Evolutionary conservation across 495 filamentous ascomycete genomes (phyloP).

Genomic region (Lepidopterella palustris): DNA sequence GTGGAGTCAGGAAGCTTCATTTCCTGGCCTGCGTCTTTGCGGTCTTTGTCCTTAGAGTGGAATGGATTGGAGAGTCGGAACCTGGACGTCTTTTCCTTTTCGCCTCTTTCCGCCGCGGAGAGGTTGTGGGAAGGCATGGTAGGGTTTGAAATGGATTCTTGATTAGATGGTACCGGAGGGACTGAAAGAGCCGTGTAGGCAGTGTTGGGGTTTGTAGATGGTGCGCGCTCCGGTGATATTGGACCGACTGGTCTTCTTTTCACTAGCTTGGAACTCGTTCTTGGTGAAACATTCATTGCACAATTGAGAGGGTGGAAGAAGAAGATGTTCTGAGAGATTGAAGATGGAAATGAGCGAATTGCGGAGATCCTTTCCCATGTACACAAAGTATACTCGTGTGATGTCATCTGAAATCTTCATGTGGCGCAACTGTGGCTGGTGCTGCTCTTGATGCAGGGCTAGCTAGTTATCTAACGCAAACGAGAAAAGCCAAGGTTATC

Average conservation of each 20-base stretch:
- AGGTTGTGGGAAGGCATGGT: slow-evolving; percentile 10
- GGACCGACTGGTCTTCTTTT: slow-evolving; percentile 22
- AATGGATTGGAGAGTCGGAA: slow-evolving; percentile 27
- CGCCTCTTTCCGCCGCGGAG: slow-evolving; percentile 12
- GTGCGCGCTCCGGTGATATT: slow-evolving; percentile 3
- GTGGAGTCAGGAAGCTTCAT: slow-evolving; percentile 13
- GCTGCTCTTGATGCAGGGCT: not conserved
- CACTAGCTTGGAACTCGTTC: slow-evolving; percentile 16
- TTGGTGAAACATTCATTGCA: slow-evolving; percentile 10
- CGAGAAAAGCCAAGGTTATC: not conserved
- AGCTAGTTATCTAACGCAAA: not conserved
- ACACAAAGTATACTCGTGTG: not conserved
- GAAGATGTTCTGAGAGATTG: slow-evolving; percentile 4
- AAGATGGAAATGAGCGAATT: not conserved
- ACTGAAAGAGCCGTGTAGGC: slow-evolving; percentile 9
- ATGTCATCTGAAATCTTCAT: not conserved
- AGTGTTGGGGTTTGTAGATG: slow-evolving; percentile 1
- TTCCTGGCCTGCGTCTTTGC: slow-evolving; percentile 3
- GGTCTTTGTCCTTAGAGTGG: slow-evolving; percentile 24
- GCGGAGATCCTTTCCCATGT: not conserved
- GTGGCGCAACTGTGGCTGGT: slow-evolving; percentile 1
- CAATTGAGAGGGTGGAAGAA: not conserved
- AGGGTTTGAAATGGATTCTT: not conserved
- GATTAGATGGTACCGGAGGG: slow-evolving; percentile 4
- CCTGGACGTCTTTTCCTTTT: slow-evolving; percentile 26